Base-by-base conservation (phyloP, 2,329 filamentous ascomycete genomes). In the Claviceps quebecensis region DNA sequence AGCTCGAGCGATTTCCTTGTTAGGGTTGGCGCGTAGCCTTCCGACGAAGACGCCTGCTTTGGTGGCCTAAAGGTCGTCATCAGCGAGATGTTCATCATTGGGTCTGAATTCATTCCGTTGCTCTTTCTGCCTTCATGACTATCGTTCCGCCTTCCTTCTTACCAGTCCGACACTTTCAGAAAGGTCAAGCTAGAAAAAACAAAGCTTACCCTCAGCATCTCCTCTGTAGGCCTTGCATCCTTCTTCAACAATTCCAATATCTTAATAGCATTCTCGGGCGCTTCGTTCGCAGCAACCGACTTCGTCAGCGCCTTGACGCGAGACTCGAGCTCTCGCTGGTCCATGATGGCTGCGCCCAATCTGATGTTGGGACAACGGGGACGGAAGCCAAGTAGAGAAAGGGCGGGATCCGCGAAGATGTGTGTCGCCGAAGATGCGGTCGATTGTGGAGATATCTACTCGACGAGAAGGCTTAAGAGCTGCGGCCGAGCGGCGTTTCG, bases 11-110 rank as follows among this genome's bases (percentile, higher is more conserved):
- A 97, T 84, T 44, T 90, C 81, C 66, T 87, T 89, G 73, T 94
- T 85, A 52, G 81, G 68, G 66, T 94, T 89, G 54, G 85, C 69
- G 50, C 81, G 76, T 48, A 84, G 79, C 65, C 89, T 91, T 66
- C 90, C 91, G 56, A 97, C 86, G 48, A 85, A 81, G 57, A 95
- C 84, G 60, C 93, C 93, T 49, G 95, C 91, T 60, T 85, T 86
- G n/a, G 91, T 97, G 43, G 85, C 76, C 81, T 84, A 54, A 40
- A 38, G 29, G 2, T 29, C 13, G 38, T 47, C 43, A 19, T 48
- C 34, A 39, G 29, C 17, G 22, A n/a, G 14, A 8, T 11, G 26
- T 43, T 43, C 17, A 23, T 22, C 4, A 11, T 34, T 3, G 9
- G 29, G 4, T 34, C 29, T 34, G 29, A 11, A 34, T 34, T 34